Base-by-base conservation (phyloP, 441 rosid species). In the Croton setiger region DNA sequence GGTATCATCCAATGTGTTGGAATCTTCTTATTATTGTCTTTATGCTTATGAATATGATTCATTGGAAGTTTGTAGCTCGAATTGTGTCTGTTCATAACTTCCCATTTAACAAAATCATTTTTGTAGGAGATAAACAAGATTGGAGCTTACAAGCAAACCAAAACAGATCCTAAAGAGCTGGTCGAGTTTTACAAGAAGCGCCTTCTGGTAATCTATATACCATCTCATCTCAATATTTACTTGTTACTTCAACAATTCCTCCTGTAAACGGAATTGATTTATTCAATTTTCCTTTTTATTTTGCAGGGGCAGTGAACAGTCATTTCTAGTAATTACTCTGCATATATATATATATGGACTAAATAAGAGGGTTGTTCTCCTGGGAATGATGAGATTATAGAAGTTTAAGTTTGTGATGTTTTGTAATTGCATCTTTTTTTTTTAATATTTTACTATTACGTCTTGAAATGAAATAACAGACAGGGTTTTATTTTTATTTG, bases 81-180 rank as follows among this genome's bases (percentile, higher is more conserved):
- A 5, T 15, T 47, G 33, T n/a, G 64, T n/a, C n/a, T 37, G 12
- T 37, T 68, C 10, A 7, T 63, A 23, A 33, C 8, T 59, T 54
- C 35, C 39, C 0, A 48, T 55, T 17, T 11, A 14, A 31, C 39
- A 15, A 51, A 47, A 56, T 59, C 14, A n/a, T 6, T 12, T 49
- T 48, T 76, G 76, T 85, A 93, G 98, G 95, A 87, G 72, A 8
- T 87, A 75, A 88, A 88, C 88, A 89, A 88, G 80, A 75, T 88
- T 35, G 88, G 82, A 47, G 95, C 88, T 2, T 93, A 88, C 66
- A 78, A 79, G 71, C 86, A 75, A 74, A 91, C 97, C 11, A 91
- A 87, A 74, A 23, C 37, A 17, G 88, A 87, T 70, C 85, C 93
- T 0, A 79, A 84, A 57, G 76, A 69, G 62, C 33, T 83, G 14